Evolutionary conservation across 371 early-diverging fungal species (phyloP), one percentile per base, ranked within the genome.

Genomic region (Saksenaea vasiformis): DNA sequence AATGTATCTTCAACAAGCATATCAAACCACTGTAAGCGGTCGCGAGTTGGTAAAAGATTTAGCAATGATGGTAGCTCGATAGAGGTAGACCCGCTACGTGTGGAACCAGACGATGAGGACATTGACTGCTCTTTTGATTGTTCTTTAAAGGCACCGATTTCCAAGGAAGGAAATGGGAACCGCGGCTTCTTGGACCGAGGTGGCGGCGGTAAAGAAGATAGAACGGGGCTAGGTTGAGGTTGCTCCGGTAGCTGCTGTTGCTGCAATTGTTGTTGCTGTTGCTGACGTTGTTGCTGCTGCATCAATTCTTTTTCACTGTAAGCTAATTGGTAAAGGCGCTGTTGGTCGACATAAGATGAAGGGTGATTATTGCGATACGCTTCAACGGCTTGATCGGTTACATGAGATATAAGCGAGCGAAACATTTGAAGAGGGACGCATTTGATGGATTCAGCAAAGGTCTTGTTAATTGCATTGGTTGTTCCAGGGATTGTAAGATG

Each of bases 1-100:
- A 41, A 28, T 9, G 54, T 34, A 36, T 73, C 67, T 37, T 75
- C 76, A 11, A 73, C 60, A 43, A 78, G 28, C 13, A 61, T 22
- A 31, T 75, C 66, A 14, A 78, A 66, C 79, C 79, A 78, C 55
- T 66, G 70, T 36, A 69, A 76, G 31, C 79, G 58, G 54, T 73
- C 76, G 22, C 62, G 54, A 1, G 70, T 64, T 5, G 79, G 55
- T 28, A 78, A 56, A 2, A 78, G 24, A 17, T 68, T 70, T 4
- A 73, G 36, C 11, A 65, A 28, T 7, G 62, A 28, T 0, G 67
- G 60, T 13, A 71, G 66, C 22, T 68, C 67, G 37, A 64, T 53
- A 14, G 64, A 57, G 26, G 56, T 36, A 9, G 56, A 22, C 31
- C 39, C 31, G 38, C 17, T 26, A 51, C 41, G 31, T 28, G 15